Evolutionary conservation across 2,329 filamentous ascomycete species (phyloP), one percentile per base, ranked within the genome.

Genomic region (Scolecobasidium constrictum): DNA sequence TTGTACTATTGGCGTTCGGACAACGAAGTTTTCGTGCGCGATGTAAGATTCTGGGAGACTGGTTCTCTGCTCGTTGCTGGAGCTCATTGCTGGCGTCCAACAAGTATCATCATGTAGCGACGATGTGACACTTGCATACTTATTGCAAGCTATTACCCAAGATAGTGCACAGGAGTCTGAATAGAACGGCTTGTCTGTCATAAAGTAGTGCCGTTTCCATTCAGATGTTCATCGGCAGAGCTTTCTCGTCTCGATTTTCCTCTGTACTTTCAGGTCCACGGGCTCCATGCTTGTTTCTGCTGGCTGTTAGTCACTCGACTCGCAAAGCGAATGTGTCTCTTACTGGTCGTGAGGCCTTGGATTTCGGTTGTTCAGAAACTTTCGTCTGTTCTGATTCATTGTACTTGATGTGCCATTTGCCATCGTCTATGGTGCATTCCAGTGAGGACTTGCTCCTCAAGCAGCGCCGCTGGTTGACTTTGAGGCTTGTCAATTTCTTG

Each of bases 401-500:
- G 9, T 9, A n/a, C 9, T 31, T n/a, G n/a, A 31, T 31, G 13
- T 46, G 37, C 48, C 48, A 49, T 5, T 20, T 22, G n/a, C 33
- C 46, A 26, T 53, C 48, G 23, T 57, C 54, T 40, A 50, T 56
- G 37, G 53, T 48, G 57, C 58, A 62, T 5, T 58, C 56, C 19
- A 62, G 51, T 13, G 54, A 51, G 7, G 54, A 57, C 21, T 61
- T 53, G 17, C 48, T 56, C 4, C 50, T 54, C 5, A 57, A 58
- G 26, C 26, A 31, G 12, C 60, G 54, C 42, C 64, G 47, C 13
- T 64, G 52, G 35, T 55, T 62, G 9, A 56, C 60, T 45, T 59
- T 59, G 53, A 65, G 60, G 39, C 50, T 54, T 19, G 52, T 51
- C 22, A 65, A 48, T 33, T 61, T 61, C 11, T 50, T 49, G 35